Conservation (phyloP, 2,329 filamentous ascomycete genomes). For the Plectosphaerella cucumerina region DNA sequence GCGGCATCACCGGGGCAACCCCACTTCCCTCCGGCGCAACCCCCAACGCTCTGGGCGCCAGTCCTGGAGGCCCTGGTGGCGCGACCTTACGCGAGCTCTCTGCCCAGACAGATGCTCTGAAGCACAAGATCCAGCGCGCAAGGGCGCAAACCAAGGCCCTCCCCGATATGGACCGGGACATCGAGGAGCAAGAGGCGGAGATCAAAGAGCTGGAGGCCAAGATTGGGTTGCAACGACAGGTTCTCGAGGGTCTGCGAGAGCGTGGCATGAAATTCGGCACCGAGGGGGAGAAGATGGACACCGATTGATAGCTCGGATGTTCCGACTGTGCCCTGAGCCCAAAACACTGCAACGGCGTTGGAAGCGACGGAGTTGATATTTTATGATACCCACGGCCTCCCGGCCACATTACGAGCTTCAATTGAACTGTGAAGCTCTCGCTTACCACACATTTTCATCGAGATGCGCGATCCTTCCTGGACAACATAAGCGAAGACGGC, state of each 20-base stretch:
- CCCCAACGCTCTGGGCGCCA: conserved; percentile 23
- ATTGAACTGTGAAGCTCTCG: not conserved
- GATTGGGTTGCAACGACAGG: conserved; percentile 57
- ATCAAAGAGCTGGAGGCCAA: conserved; percentile 61
- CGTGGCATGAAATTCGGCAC: conserved; percentile 38
- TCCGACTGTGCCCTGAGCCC: too few relatives aligned
- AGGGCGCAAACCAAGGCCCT: conserved; percentile 60
- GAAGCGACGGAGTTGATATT: not conserved
- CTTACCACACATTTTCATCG: too few relatives aligned
- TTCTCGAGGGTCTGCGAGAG: conserved; percentile 51
- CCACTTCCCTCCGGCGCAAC: conserved; percentile 23
- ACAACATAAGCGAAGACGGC: too few relatives aligned
- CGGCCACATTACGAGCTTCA: not conserved
- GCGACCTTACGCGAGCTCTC: conserved; percentile 69
- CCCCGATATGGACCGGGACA: conserved; percentile 64
- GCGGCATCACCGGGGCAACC: conserved; percentile 34
- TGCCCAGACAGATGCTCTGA: conserved; percentile 71
- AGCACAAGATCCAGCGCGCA: conserved; percentile 79
- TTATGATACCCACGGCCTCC: not conserved
- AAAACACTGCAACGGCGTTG: too few relatives aligned
- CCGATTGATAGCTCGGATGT: conserved; percentile 10
- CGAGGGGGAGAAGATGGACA: conserved; percentile 37
- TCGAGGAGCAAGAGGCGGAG: conserved; percentile 68
- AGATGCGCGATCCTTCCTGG: too few relatives aligned
- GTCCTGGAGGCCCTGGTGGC: conserved; percentile 20